Base-by-base conservation (phyloP, 73 alveolate species). In the Paramecium primaurelia region DNA sequence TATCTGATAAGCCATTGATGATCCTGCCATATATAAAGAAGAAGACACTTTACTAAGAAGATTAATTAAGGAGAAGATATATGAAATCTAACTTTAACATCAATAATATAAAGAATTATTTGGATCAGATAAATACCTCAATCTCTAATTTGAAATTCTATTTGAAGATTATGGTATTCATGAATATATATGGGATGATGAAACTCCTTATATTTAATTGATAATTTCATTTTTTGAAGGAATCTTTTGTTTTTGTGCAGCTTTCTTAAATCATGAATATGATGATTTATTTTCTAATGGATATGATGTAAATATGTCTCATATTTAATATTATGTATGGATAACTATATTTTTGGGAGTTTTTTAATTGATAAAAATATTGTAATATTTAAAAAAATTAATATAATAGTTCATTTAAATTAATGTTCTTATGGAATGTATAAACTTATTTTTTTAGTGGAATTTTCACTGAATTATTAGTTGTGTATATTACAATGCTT, bases 111-210 rank as follows among this genome's bases (percentile, higher is more conserved):
- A 73, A 38, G 87, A 73, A 37, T 73, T 73, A 73, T 73, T 73
- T 73, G 87, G 87, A 1, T n/a, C 87, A 12, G 87, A 73, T 73
- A 73, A 40, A 37, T 73, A 73, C 5, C 37, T 73, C 0, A 80
- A 47, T 80, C 58, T 80, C 11, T 32, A 80, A 45, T 80, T 80
- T 47, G 91, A 80, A 80, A 80, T 80, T 14, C 28, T 80, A 25
- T 80, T 32, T 49, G 71, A 80, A 45, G 91, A 80, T 49, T 80
- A 80, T 45, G 91, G 91, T 8, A 26, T 80, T 6, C 91, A 80
- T 45, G 91, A 80, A 80, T 80, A 42, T 11, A 45, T 80, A 20
- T 80, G 91, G 91, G 91, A 80, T 80, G 73, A 25, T 22, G 91
- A 80, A 28, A 80, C 91, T 4, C 91, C 91, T 4, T 80, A 80